These are phyloP conservation scores for Globisporangium splendens DNA, from an alignment of 352 stramenopile species.

Conservation along the genomic window DNA sequence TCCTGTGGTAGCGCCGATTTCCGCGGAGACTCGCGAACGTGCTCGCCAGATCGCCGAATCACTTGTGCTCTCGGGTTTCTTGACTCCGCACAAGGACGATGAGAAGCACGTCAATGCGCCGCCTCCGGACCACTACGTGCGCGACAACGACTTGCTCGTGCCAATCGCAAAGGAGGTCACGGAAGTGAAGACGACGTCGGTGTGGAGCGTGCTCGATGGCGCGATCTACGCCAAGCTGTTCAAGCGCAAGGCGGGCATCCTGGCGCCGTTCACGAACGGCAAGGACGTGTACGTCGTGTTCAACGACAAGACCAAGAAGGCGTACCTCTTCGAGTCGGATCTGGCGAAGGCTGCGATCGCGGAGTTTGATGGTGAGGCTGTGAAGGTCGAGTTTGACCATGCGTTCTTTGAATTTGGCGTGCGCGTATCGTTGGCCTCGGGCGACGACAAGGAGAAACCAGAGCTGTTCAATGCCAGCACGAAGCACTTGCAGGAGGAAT, in stretches of 20 bases:
- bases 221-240: no score
- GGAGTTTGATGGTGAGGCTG: conserved; percentile 23
- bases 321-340: conserved; percentile 45
- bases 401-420: conserved; percentile 33
- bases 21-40: background rate
- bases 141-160: conserved; percentile 9
- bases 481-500: conserved; percentile 37
- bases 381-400: conserved; percentile 36
- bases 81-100: conserved; percentile 6
- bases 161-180: background rate
- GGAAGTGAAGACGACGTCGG: no score
- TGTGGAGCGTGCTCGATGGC: no score
- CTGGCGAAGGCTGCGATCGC: conserved; percentile 10
- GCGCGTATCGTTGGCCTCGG: conserved; percentile 27
- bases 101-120: background rate
- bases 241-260: conserved; percentile 5
- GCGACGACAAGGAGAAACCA: conserved; percentile 9
- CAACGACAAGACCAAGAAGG: conserved; percentile 39
- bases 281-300: conserved; percentile 33
- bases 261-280: conserved; percentile 18
- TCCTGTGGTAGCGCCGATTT: background rate
- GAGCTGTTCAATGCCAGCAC: conserved; percentile 33
- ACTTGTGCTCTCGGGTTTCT: conserved; percentile 8
- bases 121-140: background rate
- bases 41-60: conserved; percentile 3